These are phyloP conservation scores for Daedaleopsis nitida DNA, from an alignment of 768 basidiomycete species.

Conservation along the genomic window DNA sequence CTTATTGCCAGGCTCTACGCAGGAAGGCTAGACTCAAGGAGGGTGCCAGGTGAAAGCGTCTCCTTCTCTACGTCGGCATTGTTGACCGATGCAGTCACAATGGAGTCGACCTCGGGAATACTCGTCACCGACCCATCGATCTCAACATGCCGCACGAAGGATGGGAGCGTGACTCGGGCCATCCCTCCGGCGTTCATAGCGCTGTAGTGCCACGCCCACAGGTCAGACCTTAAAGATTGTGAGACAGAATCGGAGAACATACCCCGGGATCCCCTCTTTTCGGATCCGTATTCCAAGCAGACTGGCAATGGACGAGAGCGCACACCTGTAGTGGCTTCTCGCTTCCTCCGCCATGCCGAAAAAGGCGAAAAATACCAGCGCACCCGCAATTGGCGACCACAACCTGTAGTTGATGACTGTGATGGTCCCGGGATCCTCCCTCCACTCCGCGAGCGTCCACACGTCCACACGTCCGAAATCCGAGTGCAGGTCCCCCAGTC, in stretches of 20 bases:
- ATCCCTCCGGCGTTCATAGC: no score
- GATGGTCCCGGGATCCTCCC: slow-evolving; percentile 13
- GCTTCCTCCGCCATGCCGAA: slow-evolving; percentile 58
- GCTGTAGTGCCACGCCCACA: no score
- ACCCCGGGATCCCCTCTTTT: background rate
- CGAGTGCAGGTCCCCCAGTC: slow-evolving; percentile 55
- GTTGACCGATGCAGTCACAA: background rate
- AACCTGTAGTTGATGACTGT: slow-evolving; percentile 5
- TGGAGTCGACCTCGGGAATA: background rate
- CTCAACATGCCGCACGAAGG: background rate
- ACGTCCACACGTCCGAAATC: slow-evolving; percentile 44
- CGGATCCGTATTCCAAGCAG: slow-evolving; percentile 20
- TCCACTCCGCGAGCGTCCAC: slow-evolving; percentile 42
- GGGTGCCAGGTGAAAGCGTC: background rate
- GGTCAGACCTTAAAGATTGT: background rate
- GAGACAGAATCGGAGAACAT: background rate
- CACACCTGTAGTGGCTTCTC: slow-evolving; percentile 37
- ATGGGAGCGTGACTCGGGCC: background rate
- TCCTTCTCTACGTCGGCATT: background rate
- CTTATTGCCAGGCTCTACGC: no score
- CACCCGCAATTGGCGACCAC: slow-evolving; percentile 42
- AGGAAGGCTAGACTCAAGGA: background rate
- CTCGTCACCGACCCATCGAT: background rate
- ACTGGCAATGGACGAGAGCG: slow-evolving; percentile 28
- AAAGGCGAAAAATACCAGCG: slow-evolving; percentile 50